These are phyloP conservation scores for Hirsutella rhossiliensis DNA, from an alignment of 2,329 filamentous ascomycete species.

Conservation along the genomic window DNA sequence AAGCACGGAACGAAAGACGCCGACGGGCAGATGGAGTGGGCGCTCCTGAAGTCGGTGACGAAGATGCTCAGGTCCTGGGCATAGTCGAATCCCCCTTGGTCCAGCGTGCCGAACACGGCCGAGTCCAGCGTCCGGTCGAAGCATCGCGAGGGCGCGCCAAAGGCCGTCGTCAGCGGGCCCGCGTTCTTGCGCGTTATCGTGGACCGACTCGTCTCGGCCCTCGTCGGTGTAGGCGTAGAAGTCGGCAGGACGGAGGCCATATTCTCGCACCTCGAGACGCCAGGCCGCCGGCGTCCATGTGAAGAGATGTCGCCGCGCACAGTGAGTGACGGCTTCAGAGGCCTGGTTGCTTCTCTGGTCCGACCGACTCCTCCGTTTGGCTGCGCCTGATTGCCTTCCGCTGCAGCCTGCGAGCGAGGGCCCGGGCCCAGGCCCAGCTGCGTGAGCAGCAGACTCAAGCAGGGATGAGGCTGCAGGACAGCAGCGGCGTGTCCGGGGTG, in stretches of 20 bases:
- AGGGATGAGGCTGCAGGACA: too few species aligned
- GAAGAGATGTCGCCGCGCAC: background rate
- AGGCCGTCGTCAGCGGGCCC: background rate
- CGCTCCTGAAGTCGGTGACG: background rate
- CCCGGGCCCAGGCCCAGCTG: too few species aligned
- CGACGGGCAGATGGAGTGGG: background rate
- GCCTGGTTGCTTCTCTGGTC: too few species aligned
- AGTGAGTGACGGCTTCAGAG: too few species aligned
- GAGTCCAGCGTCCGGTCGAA: background rate
- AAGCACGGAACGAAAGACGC: background rate
- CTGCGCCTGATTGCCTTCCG: too few species aligned
- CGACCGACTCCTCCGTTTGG: too few species aligned
- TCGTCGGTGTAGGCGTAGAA: background rate
- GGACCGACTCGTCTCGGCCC: background rate
- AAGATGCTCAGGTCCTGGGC: background rate
- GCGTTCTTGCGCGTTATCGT: background rate
- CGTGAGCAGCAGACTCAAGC: too few species aligned
- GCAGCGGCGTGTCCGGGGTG: too few species aligned
- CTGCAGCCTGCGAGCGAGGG: too few species aligned
- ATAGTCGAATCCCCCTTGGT: background rate
- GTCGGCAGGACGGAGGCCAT: background rate
- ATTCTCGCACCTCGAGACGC: background rate
- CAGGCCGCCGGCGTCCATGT: background rate
- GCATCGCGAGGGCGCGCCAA: background rate
- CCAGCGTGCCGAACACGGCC: background rate